Conservation (phyloP, 148 eudicot species). For the Spergularia bocconei region DNA sequence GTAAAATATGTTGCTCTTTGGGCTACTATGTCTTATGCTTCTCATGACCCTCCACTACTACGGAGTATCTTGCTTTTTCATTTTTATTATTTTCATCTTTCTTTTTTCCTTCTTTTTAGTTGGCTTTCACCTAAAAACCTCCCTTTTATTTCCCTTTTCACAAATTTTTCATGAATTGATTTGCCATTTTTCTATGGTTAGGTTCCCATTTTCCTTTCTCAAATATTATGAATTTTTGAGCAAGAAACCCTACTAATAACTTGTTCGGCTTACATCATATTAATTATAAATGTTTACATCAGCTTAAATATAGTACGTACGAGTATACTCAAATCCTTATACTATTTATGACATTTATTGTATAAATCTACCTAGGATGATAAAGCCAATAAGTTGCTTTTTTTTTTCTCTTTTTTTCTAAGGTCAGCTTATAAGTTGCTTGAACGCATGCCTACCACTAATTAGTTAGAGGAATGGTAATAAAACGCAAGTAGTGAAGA, state of each 20-base stretch:
- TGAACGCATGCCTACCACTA: conserved; percentile 9
- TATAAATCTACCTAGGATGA: no score
- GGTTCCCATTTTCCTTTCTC: no score
- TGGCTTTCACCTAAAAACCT: neutral
- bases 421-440: neutral
- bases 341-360: no score
- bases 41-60: neutral
- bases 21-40: conserved; percentile 8
- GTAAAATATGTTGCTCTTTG: conserved; percentile 24
- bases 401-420: neutral
- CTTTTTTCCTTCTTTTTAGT: neutral
- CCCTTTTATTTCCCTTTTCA: neutral
- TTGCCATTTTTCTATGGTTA: no score
- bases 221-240: no score
- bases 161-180: neutral
- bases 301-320: no score
- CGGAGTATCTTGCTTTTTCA: neutral
- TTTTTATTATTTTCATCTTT: neutral
- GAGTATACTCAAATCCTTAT: no score
- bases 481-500: conserved; percentile 8
- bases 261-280: no score
- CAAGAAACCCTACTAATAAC: no score
- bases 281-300: no score
- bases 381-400: neutral
- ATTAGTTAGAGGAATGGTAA: conserved; percentile 6